Evolutionary conservation across 1,284 basidiomycete species (phyloP), one percentile per base, ranked within the genome.

Genomic region (Coriolopsis trogii): DNA sequence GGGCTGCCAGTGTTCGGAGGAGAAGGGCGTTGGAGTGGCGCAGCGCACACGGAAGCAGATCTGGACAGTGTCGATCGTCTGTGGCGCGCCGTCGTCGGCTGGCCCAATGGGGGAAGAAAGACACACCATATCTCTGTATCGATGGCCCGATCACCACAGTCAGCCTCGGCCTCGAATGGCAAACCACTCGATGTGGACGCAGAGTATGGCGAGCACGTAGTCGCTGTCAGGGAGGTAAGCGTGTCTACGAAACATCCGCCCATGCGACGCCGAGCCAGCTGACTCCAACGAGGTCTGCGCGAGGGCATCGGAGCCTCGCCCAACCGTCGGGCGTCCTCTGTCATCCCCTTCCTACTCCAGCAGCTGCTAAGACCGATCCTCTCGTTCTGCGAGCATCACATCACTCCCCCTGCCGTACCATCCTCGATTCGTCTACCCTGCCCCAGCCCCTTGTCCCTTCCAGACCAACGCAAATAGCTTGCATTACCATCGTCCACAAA

Each of bases 81-180:
- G 25, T 29, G 30, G 52, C 30, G 29, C 39, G 40, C 38, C 33
- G 16, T 24, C 41, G 47, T 42, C 56, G 53, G 53, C 56, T 46
- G 47, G 38, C 50, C 56, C 41, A 8, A 8, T n/a, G 25, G 9
- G 40, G 53, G 53, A 4, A 24, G 40, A 30, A 20, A 24, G 30
- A 50, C 53, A 47, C 49, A 58, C 53, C 52, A 31, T 41, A 49
- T 51, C 45, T 52, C 37, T 38, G 46, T 40, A 31, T 48, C 45
- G 46, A 33, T 25, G 39, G 46, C n/a, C n/a, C n/a, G n/a, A n/a
- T n/a, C n/a, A n/a, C n/a, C n/a, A n/a, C n/a, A n/a, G n/a, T n/a
- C n/a, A n/a, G n/a, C n/a, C n/a, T n/a, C n/a, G n/a, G n/a, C n/a
- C n/a, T n/a, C n/a, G n/a, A n/a, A n/a, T n/a, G n/a, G n/a, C n/a